phyloP scores from a whole-genome alignment of 2,329 filamentous ascomycete species.

The Colletotrichum gloeosporioides region DNA sequence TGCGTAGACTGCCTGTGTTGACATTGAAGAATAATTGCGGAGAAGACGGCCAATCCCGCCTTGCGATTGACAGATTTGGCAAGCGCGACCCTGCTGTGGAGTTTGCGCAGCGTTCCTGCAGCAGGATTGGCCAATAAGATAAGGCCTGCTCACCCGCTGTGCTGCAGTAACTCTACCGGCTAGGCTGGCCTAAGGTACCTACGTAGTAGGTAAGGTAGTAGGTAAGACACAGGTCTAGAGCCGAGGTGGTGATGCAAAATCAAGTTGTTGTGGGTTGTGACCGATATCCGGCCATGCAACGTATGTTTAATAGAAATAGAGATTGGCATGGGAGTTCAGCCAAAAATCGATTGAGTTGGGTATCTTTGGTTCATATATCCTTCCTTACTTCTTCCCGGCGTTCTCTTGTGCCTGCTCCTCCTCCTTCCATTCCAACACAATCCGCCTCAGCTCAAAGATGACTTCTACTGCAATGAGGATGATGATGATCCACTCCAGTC shows the following conservation, averaged over 20 bases:
- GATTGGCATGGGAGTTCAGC: not conserved
- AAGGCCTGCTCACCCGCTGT: not conserved
- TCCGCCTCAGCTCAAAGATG: slow-evolving; percentile 78
- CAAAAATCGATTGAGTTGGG: not conserved
- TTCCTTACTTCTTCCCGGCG: not conserved
- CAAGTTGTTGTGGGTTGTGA: not conserved
- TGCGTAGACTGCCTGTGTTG: not conserved
- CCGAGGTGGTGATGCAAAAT: not conserved
- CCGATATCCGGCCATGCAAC: not conserved
- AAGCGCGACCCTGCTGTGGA: not conserved
- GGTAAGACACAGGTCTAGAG: not conserved
- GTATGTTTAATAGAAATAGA: not conserved
- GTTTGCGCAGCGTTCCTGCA: not conserved
- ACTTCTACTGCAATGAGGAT: slow-evolving; percentile 92
- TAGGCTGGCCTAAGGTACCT: not conserved
- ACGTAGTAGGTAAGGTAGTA: not conserved
- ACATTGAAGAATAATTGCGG: not conserved
- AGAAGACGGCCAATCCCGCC: not conserved
- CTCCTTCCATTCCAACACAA: slow-evolving; percentile 67
- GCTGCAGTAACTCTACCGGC: not conserved
- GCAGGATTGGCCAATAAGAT: not conserved
- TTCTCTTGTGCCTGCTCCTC: slow-evolving; percentile 36
- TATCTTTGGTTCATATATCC: not conserved
- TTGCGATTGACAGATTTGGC: not conserved
- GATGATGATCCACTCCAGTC: slow-evolving; percentile 96